Evolutionary conservation across 2,329 filamentous ascomycete genomes (phyloP).

Genomic region (Aspergillus pseudoviridinutans): DNA sequence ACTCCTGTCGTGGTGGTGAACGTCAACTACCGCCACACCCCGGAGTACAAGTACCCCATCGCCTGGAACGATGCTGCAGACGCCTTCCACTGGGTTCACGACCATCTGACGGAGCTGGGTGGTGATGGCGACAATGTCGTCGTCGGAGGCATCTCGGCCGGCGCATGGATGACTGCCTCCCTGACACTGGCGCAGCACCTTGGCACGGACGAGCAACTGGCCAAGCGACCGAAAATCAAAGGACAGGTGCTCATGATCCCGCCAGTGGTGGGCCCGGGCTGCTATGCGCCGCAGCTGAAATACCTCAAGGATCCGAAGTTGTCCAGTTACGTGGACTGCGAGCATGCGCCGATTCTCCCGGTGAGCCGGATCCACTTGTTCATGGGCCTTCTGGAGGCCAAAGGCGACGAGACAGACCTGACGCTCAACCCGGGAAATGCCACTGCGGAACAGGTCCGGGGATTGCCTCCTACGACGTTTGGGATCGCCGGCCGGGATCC

Average conservation of each 20-base stretch:
- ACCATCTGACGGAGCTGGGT: constrained; percentile 37
- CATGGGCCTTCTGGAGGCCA: constrained; percentile 21
- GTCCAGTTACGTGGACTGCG: constrained; percentile 46
- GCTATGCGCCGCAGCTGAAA: constrained; percentile 33
- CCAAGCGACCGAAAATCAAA: constrained; percentile 30
- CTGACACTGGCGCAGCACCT: constrained; percentile 40
- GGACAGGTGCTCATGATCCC: constrained; percentile 54
- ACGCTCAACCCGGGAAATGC: constrained; percentile 40
- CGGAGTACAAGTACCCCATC: constrained; percentile 50
- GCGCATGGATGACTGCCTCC: constrained; percentile 43
- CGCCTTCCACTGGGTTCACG: constrained; percentile 52
- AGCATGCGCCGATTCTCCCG: constrained; percentile 49
- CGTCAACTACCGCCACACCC: constrained; percentile 58
- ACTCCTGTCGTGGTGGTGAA: constrained; percentile 46
- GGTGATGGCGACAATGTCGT: constrained; percentile 41
- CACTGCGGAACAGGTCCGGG: constrained; percentile 29
- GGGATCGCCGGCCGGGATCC: constrained; percentile 47
- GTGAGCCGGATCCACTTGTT: constrained; percentile 36
- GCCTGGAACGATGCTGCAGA: constrained; percentile 53
- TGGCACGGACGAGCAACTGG: constrained; percentile 15
- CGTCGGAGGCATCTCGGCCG: constrained; percentile 50
- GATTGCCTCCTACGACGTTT: constrained; percentile 44
- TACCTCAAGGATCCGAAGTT: constrained; percentile 36
- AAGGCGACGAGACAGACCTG: constrained; percentile 26
- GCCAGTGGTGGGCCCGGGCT: constrained; percentile 35